Conservation (phyloP, 495 filamentous ascomycete genomes). For the Thermothielavioides terrestris region DNA sequence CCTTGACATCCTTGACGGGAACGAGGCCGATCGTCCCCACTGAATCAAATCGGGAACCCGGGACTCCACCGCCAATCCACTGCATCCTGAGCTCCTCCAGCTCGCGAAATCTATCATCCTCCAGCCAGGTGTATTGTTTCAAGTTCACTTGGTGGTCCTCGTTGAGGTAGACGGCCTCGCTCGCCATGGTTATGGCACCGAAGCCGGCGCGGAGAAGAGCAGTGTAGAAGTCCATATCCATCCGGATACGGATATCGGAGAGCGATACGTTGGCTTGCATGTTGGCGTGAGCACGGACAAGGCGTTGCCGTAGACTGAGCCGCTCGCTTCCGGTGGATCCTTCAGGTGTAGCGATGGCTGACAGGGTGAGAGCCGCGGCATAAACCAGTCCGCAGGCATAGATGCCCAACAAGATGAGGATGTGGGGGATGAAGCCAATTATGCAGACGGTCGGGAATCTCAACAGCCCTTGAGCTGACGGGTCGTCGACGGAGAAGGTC, state of each 20-base stretch:
- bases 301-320: slow-evolving; percentile 36
- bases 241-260: slow-evolving; percentile 64
- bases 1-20: slow-evolving; percentile 41
- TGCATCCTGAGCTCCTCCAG: slow-evolving; percentile 50
- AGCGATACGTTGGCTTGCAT: slow-evolving; percentile 87
- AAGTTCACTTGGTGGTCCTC: slow-evolving; percentile 73
- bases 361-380: slow-evolving; percentile 60
- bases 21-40: slow-evolving; percentile 45
- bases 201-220: slow-evolving; percentile 80
- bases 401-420: slow-evolving; percentile 75
- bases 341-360: slow-evolving; percentile 54
- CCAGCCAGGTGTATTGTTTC: slow-evolving; percentile 80
- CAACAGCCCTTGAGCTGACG: slow-evolving; percentile 43
- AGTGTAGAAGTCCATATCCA: slow-evolving; percentile 92
- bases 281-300: slow-evolving; percentile 65
- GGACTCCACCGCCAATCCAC: slow-evolving; percentile 38
- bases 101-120: slow-evolving; percentile 64
- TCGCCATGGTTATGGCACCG: slow-evolving; percentile 77
- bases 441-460: slow-evolving; percentile 91
- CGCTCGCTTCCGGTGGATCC: slow-evolving; percentile 19
- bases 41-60: slow-evolving; percentile 38
- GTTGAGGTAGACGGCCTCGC: slow-evolving; percentile 90
- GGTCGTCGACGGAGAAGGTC: slow-evolving; percentile 47
- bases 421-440: slow-evolving; percentile 87
- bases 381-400: slow-evolving; percentile 67